phyloP scores from a whole-genome alignment of 192 early-diverging fungal species.

The Entomortierella chlamydospora region DNA sequence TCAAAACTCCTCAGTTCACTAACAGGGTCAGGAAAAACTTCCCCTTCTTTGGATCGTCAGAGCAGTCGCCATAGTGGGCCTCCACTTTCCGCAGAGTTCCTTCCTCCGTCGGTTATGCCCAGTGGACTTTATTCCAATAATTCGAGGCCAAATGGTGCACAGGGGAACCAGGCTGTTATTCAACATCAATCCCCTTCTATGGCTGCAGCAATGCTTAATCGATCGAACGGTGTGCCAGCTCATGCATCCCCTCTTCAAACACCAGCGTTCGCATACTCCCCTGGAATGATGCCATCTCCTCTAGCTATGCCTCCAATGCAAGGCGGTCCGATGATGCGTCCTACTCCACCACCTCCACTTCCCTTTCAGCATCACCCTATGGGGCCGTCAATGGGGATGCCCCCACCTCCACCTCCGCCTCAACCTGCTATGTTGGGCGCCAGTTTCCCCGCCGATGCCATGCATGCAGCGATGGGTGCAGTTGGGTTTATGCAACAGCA shows the following conservation, averaged over 20 bases:
- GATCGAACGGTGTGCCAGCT: constrained; percentile 16
- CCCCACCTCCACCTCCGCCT: constrained; percentile 29
- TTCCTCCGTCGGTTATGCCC: constrained; percentile 51
- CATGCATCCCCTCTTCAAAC: constrained; percentile 40
- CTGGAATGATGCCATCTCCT: constrained; percentile 51
- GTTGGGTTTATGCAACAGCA: constrained; percentile 51
- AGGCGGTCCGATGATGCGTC: constrained; percentile 26
- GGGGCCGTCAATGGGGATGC: constrained; percentile 34
- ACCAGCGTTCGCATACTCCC: constrained; percentile 39
- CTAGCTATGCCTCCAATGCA: constrained; percentile 27
- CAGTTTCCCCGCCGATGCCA: constrained; percentile 48
- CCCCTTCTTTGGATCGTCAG: constrained; percentile 1
- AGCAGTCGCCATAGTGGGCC: constrained; percentile 15
- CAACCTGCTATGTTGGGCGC: constrained; percentile 7
- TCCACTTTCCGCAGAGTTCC: constrained; percentile 42
- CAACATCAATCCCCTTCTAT: constrained; percentile 16
- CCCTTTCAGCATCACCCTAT: constrained; percentile 28
- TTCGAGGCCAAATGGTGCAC: constrained; percentile 4
- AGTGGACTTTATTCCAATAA: constrained; percentile 38
- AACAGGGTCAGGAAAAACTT: constrained; percentile 15
- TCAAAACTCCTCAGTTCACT: constrained; percentile 22
- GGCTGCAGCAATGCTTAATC: constrained; percentile 16
- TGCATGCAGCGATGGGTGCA: constrained; percentile 54
- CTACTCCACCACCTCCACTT: constrained; percentile 27
- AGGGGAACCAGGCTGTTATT: neutral